These are phyloP conservation scores for Cymbidium sinense DNA, from an alignment of 106 monocot genomes.

Conservation along the genomic window DNA sequence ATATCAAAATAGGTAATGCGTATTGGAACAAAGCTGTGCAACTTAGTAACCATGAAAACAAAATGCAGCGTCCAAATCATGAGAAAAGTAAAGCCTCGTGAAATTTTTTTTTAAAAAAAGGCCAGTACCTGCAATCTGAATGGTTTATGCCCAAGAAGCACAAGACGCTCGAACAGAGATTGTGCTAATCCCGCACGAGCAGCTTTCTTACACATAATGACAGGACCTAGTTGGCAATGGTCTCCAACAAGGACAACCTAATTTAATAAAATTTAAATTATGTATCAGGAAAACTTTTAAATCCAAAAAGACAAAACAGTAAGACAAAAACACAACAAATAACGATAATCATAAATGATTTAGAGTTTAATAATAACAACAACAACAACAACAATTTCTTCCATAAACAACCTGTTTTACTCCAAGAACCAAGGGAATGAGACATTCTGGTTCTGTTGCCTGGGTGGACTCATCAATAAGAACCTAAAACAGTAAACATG, in stretches of 20 bases:
- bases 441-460: constrained; percentile 95
- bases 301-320: background rate
- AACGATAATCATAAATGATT: background rate
- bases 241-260: too few species aligned
- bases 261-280: background rate
- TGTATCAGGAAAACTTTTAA: background rate
- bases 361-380: too few species aligned
- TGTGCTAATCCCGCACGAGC: constrained; percentile 96
- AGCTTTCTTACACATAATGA: constrained; percentile 99
- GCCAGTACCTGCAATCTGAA: constrained; percentile 77
- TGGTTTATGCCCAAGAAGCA: constrained; percentile 91
- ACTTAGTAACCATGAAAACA: too few species aligned
- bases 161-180: too few species aligned
- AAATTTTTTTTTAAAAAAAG: too few species aligned
- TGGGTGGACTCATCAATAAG: constrained; percentile 99
- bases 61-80: too few species aligned
- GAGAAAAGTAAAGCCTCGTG: too few species aligned
- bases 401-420: constrained; percentile 79
- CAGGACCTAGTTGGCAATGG: too few species aligned
- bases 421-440: constrained; percentile 95
- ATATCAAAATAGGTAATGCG: too few species aligned
- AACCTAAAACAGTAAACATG: constrained; percentile 39
- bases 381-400: constrained; percentile 1
- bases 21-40: too few species aligned
- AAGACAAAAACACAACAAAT: background rate